Evolutionary conservation across 1,284 basidiomycete species (phyloP), one percentile per base, ranked within the genome.

Genomic region (Trametes versicolor): DNA sequence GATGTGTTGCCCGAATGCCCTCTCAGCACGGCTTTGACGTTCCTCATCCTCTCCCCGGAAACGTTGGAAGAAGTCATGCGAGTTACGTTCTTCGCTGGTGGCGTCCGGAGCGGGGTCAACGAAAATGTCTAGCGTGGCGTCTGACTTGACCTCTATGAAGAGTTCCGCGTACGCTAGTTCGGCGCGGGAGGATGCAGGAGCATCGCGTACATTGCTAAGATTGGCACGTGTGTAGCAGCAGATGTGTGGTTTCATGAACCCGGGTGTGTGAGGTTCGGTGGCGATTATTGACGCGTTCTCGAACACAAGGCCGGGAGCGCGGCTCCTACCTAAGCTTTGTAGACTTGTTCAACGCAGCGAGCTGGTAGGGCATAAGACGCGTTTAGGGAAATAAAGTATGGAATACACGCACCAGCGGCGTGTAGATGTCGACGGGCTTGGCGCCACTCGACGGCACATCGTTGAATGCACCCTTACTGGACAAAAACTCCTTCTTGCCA

Each of bases 161-260:
- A 65, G 52, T 36, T 62, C 64, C 5, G 60, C 60, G 23, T 65
- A 56, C 21, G 60, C 64, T 10, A 65, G 32, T 2, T 62, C 64
- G 0, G 45, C 36, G 17, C 64, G 64, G 23, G 59, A 51, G 4
- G 59, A 34, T 0, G 32, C 8, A 7, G 39, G 37, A 4, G 15
- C 15, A 6, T 27, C 43, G 15, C 8, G 59, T 36, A 59, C 60
- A 2, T 15, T 3, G 2, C 34, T 21, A 1, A 51, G 15, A 15
- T 49, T 47, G 2, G 37, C 4, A 0, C 17, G 10, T 4, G 56
- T 32, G 48, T 50, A 58, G 32, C 64, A 62, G 48, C 64, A 62
- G 2, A 65, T 55, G 56, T 65, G 43, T 4, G 64, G 60, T 15
- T 65, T 62, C 60, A 55, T 62, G 47, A 32, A 58, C 9, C 64